phyloP scores from a whole-genome alignment of 1,284 basidiomycete species.

The Leccinum holopus region DNA sequence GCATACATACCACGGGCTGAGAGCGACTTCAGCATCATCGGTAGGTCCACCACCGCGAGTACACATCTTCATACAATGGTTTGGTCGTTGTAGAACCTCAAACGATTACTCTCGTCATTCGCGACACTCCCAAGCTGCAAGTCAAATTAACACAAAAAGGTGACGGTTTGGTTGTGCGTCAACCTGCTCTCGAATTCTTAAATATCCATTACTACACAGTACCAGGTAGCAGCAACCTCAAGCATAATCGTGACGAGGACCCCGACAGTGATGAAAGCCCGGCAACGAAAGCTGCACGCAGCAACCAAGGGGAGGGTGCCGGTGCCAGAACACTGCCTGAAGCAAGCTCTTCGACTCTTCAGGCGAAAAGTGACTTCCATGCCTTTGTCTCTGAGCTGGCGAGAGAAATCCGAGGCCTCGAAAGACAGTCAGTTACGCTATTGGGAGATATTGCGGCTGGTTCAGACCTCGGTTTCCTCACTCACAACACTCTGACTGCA shows the following conservation, averaged over 20 bases:
- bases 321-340: background rate
- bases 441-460: background rate
- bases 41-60: background rate
- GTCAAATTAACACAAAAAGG: background rate
- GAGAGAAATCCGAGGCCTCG: too few relatives aligned
- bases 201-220: background rate
- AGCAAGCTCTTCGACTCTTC: background rate
- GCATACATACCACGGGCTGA: background rate
- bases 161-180: background rate
- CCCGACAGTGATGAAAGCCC: background rate
- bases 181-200: background rate
- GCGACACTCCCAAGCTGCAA: background rate
- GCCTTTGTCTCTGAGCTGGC: too few relatives aligned
- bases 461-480: too few relatives aligned
- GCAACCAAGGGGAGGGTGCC: background rate
- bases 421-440: background rate
- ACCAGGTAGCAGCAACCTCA: background rate
- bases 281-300: background rate
- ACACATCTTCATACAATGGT: background rate
- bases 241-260: background rate
- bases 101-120: background rate
- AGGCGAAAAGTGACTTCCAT: too few relatives aligned
- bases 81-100: background rate
- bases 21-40: background rate
- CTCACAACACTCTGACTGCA: too few relatives aligned